These are phyloP conservation scores for Blastocystis sp. DNA, from an alignment of 352 stramenopile genomes.

Conservation along the genomic window DNA sequence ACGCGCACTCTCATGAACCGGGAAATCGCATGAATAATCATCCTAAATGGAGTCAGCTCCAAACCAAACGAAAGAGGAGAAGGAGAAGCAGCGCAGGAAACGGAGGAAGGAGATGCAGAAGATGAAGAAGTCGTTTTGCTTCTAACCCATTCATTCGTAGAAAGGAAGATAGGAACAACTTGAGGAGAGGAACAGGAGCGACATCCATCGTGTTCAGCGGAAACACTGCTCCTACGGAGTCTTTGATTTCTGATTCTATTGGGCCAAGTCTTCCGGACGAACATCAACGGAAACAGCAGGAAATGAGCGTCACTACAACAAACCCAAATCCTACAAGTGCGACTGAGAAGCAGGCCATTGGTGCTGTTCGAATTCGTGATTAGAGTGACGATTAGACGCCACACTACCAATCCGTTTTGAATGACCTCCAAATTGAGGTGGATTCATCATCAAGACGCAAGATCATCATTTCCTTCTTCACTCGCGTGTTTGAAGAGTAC, in stretches of 20 bases:
- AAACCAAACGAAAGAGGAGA: constrained; percentile 24
- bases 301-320: not conserved
- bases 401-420: not conserved
- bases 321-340: not conserved
- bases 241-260: not conserved
- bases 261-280: no score
- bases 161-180: constrained; percentile 4
- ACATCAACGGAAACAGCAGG: no score
- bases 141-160: not conserved
- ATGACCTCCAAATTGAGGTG: not conserved
- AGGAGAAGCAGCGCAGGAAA: constrained; percentile 44
- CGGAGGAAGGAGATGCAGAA: constrained; percentile 53
- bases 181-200: not conserved
- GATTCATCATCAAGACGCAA: constrained; percentile 13
- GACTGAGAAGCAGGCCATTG: not conserved
- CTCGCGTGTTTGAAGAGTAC: constrained; percentile 2
- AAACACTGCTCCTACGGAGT: not conserved
- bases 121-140: constrained; percentile 9
- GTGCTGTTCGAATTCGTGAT: not conserved
- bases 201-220: constrained; percentile 38
- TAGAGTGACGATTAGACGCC: constrained; percentile 15
- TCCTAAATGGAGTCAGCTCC: not conserved
- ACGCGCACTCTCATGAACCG: not conserved
- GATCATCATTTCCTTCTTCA: constrained; percentile 30
- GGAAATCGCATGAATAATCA: not conserved